Conservation (phyloP, 352 stramenopile species). For the Pythium monospermum region DNA sequence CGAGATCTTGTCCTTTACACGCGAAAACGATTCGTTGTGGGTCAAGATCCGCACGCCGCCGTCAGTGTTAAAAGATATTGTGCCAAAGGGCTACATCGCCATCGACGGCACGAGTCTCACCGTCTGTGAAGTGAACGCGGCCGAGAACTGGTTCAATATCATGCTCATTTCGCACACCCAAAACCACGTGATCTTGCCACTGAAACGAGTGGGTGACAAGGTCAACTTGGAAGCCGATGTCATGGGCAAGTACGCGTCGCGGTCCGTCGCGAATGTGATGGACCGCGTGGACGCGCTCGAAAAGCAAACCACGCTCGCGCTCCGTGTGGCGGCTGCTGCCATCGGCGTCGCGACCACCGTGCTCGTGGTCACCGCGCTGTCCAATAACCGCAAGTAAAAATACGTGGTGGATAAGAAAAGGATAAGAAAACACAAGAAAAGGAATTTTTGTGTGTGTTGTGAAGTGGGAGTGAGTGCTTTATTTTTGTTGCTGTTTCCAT, state of each 20-base stretch:
- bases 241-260: constrained; percentile 89
- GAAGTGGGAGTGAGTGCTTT: not conserved
- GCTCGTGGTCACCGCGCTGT: constrained; percentile 24
- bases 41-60: constrained; percentile 85
- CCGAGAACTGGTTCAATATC: constrained; percentile 94
- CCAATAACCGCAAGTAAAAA: constrained; percentile 21
- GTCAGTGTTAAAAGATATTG: constrained; percentile 91
- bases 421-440: not conserved
- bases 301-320: constrained; percentile 34
- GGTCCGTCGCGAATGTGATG: constrained; percentile 58
- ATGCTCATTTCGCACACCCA: constrained; percentile 99
- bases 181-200: constrained; percentile 94
- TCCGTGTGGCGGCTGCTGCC: constrained; percentile 29
- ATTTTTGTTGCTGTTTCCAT: not conserved
- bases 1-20: constrained; percentile 83
- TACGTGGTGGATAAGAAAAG: not conserved
- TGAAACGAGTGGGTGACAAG: constrained; percentile 82
- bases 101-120: constrained; percentile 98
- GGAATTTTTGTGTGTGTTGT: no score
- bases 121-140: constrained; percentile 88
- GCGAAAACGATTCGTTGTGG: constrained; percentile 95
- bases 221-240: constrained; percentile 93
- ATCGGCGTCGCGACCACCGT: constrained; percentile 23
- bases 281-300: constrained; percentile 61
- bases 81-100: constrained; percentile 94